Percentiles rank a stretch among this genome's conserved stretches.
Evolutionary conservation across 2,329 filamentous ascomycete genomes (phyloP).

Genomic region (Hypoxylon sp.): DNA sequence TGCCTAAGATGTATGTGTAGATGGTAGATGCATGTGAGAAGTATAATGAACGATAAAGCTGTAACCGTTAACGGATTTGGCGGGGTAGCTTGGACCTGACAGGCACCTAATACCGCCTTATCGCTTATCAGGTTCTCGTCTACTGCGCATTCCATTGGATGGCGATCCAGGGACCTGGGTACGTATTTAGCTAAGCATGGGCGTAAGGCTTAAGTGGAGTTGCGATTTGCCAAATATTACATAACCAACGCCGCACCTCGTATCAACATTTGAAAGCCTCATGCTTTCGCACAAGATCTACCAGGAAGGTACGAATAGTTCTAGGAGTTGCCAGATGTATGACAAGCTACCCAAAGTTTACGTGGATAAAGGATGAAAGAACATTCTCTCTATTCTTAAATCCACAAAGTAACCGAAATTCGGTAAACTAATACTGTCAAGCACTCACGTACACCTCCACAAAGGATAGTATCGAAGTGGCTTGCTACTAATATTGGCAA

Average conservation of each 20-base stretch:
- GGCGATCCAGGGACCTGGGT: slow-evolving; percentile 28
- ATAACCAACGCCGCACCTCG: background rate
- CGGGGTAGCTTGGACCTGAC: slow-evolving; percentile 35
- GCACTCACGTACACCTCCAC: background rate
- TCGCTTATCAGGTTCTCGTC: slow-evolving; percentile 16
- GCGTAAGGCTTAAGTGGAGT: slow-evolving; percentile 36
- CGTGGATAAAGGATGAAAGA: background rate
- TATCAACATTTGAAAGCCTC: slow-evolving; percentile 8
- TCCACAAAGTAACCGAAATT: background rate
- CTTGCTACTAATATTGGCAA: background rate
- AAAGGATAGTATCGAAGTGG: background rate
- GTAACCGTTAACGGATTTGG: slow-evolving; percentile 26
- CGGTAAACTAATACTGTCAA: background rate
- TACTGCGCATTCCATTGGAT: slow-evolving; percentile 19
- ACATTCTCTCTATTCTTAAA: background rate
- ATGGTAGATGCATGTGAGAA: background rate
- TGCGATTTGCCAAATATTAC: slow-evolving; percentile 24
- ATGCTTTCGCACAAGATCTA: background rate
- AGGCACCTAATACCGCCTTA: slow-evolving; percentile 21
- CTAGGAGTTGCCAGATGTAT: background rate
- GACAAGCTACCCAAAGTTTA: background rate
- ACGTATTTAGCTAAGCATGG: slow-evolving; percentile 22
- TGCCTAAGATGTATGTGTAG: background rate
- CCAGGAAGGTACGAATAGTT: background rate
- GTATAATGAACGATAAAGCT: slow-evolving; percentile 11